phyloP scores from a whole-genome alignment of 441 rosid species.

The Viola pubescens region DNA sequence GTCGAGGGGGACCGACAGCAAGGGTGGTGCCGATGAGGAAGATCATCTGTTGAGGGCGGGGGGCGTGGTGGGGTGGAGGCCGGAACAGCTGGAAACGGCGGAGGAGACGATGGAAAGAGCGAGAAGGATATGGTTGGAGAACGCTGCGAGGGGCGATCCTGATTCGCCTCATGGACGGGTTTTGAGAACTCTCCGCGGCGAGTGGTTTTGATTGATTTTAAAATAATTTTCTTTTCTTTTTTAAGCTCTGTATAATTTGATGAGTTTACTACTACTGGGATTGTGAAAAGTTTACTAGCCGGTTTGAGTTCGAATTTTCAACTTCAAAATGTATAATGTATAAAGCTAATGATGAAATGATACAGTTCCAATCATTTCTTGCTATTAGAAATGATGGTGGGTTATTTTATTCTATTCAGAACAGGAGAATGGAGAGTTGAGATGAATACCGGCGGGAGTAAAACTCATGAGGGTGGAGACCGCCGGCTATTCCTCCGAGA shows the following conservation, averaged over 20 bases:
- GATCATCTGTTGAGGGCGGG: slow-evolving; percentile 9
- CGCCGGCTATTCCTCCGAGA: too few relatives aligned
- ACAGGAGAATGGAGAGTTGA: too few relatives aligned
- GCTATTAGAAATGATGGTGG: too few relatives aligned
- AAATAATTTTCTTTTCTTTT: not conserved
- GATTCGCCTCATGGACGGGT: slow-evolving; percentile 57
- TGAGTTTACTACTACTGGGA: too few relatives aligned
- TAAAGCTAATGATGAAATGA: too few relatives aligned
- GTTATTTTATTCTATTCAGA: too few relatives aligned
- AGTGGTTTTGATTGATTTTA: slow-evolving; percentile 39
- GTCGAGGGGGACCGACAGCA: slow-evolving; percentile 45
- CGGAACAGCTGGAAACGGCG: slow-evolving; percentile 77
- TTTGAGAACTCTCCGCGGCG: slow-evolving; percentile 66
- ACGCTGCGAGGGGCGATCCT: slow-evolving; percentile 71
- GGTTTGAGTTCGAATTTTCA: not conserved
- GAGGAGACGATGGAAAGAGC: slow-evolving; percentile 66
- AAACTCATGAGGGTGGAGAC: too few relatives aligned
- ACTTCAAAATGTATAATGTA: not conserved
- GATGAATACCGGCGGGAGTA: too few relatives aligned
- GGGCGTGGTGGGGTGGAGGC: slow-evolving; percentile 46
- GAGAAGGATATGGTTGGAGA: slow-evolving; percentile 41
- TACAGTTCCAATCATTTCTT: too few relatives aligned
- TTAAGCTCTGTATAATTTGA: too few relatives aligned
- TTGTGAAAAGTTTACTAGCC: not conserved
- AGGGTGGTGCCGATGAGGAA: slow-evolving; percentile 25